Conservation (phyloP, 2,329 filamentous ascomycete genomes). For the Stachybotrys chlorohalonatus region DNA sequence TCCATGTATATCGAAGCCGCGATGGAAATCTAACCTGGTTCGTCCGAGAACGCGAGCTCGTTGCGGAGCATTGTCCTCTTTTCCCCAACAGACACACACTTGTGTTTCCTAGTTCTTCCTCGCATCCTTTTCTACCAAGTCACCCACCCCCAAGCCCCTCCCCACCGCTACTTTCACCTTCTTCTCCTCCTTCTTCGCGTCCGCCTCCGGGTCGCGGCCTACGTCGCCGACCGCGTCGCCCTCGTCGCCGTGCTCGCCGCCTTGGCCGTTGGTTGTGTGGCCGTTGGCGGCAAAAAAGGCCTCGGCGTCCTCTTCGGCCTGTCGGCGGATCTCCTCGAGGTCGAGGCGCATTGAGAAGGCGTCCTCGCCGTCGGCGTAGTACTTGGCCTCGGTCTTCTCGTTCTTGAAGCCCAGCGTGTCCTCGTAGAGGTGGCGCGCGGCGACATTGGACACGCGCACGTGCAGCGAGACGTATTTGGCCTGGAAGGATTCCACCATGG, state of each 20-base stretch:
- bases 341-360: constrained; percentile 92
- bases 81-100: background rate
- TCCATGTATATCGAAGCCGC: background rate
- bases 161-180: constrained; percentile 84
- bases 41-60: background rate
- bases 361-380: constrained; percentile 97
- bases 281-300: background rate
- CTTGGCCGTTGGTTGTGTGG: constrained; percentile 25
- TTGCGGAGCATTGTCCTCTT: background rate
- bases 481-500: constrained; percentile 92
- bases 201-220: constrained; percentile 37
- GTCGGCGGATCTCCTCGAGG: constrained; percentile 50
- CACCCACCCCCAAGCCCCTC: constrained; percentile 66
- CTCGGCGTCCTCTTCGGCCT: constrained; percentile 26
- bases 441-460: constrained; percentile 87
- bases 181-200: constrained; percentile 40
- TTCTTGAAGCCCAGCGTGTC: constrained; percentile 84
- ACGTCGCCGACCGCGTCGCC: constrained; percentile 62
- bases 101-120: constrained; percentile 18
- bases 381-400: constrained; percentile 78
- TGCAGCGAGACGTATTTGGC: constrained; percentile 92
- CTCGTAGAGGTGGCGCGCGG: constrained; percentile 85
- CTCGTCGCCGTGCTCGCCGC: constrained; percentile 43
- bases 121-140: constrained; percentile 65
- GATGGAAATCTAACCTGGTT: background rate